Conservation (phyloP, 306 rosid species). For the Gynostemma pentaphyllum region DNA sequence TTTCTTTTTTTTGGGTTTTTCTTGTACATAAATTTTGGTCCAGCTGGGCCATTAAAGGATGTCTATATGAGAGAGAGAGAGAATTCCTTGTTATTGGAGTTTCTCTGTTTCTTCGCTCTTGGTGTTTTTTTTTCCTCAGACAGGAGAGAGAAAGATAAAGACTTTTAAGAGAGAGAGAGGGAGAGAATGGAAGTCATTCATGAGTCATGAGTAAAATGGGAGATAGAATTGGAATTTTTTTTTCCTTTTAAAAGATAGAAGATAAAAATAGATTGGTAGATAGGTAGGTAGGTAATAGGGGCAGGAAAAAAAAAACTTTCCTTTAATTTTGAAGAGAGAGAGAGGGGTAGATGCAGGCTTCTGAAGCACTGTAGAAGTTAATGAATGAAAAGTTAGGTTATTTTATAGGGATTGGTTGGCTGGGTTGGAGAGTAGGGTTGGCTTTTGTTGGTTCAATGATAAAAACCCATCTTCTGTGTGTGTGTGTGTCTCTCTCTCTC, state of each 20-base stretch:
- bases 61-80: constrained; percentile 26
- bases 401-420: neutral
- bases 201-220: no score
- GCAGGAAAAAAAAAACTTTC: no score
- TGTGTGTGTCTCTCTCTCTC: no score
- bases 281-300: no score
- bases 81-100: constrained; percentile 36
- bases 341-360: neutral
- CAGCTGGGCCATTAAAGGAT: constrained; percentile 93
- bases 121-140: constrained; percentile 13
- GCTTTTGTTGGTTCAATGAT: neutral
- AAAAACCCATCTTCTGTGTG: no score
- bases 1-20: constrained; percentile 37
- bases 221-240: neutral
- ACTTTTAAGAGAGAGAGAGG: neutral
- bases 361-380: neutral
- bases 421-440: neutral
- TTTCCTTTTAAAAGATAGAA: neutral
- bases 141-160: constrained; percentile 29
- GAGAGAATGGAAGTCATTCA: neutral
- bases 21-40: constrained; percentile 75
- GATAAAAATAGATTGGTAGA: neutral
- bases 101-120: constrained; percentile 56
- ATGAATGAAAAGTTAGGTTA: neutral
- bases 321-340: no score